Conservation (phyloP, 139 green algal species). For the Haematococcus lacustris region DNA sequence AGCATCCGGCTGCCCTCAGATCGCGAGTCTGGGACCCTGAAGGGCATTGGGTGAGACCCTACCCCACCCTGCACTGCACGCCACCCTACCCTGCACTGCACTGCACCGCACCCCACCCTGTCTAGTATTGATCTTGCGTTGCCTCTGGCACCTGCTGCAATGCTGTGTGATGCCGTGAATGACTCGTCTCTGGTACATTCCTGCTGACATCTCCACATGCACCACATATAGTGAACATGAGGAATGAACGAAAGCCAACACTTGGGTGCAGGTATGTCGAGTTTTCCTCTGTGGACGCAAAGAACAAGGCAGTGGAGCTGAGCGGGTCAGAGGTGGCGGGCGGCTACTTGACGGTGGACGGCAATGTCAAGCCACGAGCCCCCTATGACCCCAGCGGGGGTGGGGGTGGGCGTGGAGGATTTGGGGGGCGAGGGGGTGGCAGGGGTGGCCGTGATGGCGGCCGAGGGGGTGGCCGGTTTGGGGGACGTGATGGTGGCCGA, state of each 20-base stretch:
- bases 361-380: conserved; percentile 31
- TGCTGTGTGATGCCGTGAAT: too few species aligned
- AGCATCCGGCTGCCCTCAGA: conserved; percentile 59
- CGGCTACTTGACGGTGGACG: conserved; percentile 53
- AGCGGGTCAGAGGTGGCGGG: conserved; percentile 46
- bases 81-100: too few species aligned
- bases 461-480: conserved; percentile 8
- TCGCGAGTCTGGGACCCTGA: conserved; percentile 56
- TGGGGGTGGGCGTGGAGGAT: conserved; percentile 14
- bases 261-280: too few species aligned
- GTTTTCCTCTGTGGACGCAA: conserved; percentile 46
- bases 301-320: conserved; percentile 51
- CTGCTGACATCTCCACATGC: too few species aligned
- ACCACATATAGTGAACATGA: too few species aligned
- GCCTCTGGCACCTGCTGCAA: too few species aligned
- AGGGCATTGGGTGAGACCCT: conserved; percentile 67
- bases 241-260: too few species aligned
- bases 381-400: conserved; percentile 7
- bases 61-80: too few species aligned
- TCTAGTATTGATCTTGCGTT: too few species aligned
- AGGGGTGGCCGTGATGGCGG: conserved; percentile 13
- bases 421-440: conserved; percentile 7
- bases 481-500: conserved; percentile 1
- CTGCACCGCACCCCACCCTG: too few species aligned
- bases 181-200: too few species aligned